Conservation (phyloP, 2,329 filamentous ascomycete genomes). For the Talaromyces sp. region DNA sequence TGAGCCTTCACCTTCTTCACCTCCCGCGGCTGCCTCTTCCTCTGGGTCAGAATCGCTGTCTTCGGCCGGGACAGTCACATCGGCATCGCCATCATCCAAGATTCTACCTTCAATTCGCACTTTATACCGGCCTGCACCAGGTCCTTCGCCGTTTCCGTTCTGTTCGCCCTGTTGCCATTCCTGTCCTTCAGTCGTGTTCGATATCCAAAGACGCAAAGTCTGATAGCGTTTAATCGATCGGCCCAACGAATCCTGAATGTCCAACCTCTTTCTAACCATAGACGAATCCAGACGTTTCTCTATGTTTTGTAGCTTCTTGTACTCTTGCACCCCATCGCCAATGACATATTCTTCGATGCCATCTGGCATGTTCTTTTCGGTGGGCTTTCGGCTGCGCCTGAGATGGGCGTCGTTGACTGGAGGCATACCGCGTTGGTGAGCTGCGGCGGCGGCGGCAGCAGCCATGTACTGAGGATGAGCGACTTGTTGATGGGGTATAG, state of each 20-base stretch:
- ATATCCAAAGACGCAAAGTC: conserved; percentile 89
- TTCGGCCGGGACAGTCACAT: conserved; percentile 50
- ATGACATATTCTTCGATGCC: conserved; percentile 79
- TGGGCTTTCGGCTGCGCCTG: conserved; percentile 81
- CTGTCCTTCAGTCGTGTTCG: conserved; percentile 91
- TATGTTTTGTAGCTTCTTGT: conserved; percentile 77
- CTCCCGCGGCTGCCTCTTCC: conserved; percentile 53
- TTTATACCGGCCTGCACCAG: conserved; percentile 57
- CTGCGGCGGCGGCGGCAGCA: conserved; percentile 16
- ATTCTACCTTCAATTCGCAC: conserved; percentile 90
- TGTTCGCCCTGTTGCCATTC: conserved; percentile 91
- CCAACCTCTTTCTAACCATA: conserved; percentile 89
- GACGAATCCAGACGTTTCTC: conserved; percentile 87
- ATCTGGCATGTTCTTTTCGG: conserved; percentile 91
- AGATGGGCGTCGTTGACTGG: conserved; percentile 55
- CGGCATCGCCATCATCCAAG: conserved; percentile 63
- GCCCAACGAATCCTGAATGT: conserved; percentile 78
- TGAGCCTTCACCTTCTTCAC: conserved; percentile 51
- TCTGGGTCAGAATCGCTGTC: conserved; percentile 48
- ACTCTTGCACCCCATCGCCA: conserved; percentile 76
- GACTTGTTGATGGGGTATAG: conserved; percentile 37
- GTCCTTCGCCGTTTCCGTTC: conserved; percentile 55
- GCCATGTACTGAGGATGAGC: conserved; percentile 39
- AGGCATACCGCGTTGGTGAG: conserved; percentile 33
- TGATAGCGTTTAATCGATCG: conserved; percentile 74